Evolutionary conservation across 2,329 filamentous ascomycete species (phyloP), one percentile per base, ranked within the genome.

Genomic region (Monosporascus sp.): DNA sequence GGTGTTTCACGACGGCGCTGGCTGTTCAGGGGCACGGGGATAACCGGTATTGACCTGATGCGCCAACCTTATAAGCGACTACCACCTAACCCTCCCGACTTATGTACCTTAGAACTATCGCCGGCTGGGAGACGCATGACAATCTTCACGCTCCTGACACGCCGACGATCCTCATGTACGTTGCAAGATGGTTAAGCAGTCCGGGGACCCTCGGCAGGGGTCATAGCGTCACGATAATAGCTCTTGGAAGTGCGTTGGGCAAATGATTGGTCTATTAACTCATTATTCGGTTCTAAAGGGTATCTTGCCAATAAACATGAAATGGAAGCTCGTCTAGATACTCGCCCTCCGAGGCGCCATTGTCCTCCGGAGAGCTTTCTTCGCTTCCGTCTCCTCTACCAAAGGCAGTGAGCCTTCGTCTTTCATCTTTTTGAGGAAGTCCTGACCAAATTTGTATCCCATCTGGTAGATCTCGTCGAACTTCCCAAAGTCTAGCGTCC

Each of bases 391-490:
- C 74, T 89, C 87, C 64, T 88, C 85, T 49, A 82, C 78, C 46
- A 88, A 63, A 24, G 82, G 82, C 60, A 99, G 72, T 40, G 87
- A 80, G 0, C 93, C 93, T 63, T 95, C 80, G 40, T 89, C 88
- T 66, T 85, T 86, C 68, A 97, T 74, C 61, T 85, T 80, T 51
- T 84, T 83, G 59, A 99, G 71, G 68, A 87, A 97, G 51, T 90
- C 84, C 68, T 88, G 87, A 5, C 91, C 94, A 66, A 86, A 99
- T 52, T 82, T 79, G 71, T 96, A 96, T 1, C 94, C 95, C 11
- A 97, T 80, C 61, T 88, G 80, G 65, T 95, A 96, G 51, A 99
- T 93, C 77, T 99, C 95, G 65, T 97, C 93, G 70, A 99, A 99
- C 70, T 96, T 97, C 57, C 86, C 89, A 75, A 99, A 99, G 54